Base-by-base conservation (phyloP, 139 green algal genomes). In the Picochlorum sp. region DNA sequence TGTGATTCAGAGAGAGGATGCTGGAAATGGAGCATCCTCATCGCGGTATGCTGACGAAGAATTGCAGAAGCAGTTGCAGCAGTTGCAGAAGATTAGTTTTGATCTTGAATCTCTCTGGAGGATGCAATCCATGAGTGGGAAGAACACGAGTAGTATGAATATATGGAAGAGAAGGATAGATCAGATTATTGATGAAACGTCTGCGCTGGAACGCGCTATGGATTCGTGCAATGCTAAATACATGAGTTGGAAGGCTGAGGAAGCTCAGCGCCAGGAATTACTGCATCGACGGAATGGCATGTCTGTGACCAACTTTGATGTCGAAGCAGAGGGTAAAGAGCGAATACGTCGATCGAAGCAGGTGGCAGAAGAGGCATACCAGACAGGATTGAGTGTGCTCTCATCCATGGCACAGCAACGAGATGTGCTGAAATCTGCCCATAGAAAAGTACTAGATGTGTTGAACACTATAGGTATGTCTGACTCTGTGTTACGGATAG, bases 81-180 rank as follows among this genome's bases (percentile, higher is more conserved):
- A 89, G 49, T 76, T 90, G n/a, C 79, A 90, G 79, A 65, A 76
- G n/a, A 83, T 77, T 21, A 86, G 73, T 59, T 26, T 58, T 14
- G 80, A 92, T 44, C 75, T 94, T 74, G 87, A 95, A 49, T 81
- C 69, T n/a, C 66, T 78, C 7, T 94, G 85, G 84, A 81, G 88
- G 20, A 94, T 95, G 87, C 81, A 89, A 47, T 66, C 83, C 3
- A 63, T 94, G 2, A 66, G 83, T 10, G 81, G 90, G 60, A 69
- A 69, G 6, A 49, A 58, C 51, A 61, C 63, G 20, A 21, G 47
- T 20, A 86, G 84, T 58, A 65, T 81, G 2, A 79, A 92, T 26
- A 57, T 94, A 0, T 95, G 87, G 87, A 79, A 79, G 49, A 44
- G 62, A 50, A 94, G 93, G 68, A 87, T 95, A 51, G 84, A 95